Percentiles rank a stretch among this genome's conserved stretches.
These are phyloP conservation scores for Zea luxurians DNA, from an alignment of 176 grass and related monocot species.

Conservation along the genomic window DNA sequence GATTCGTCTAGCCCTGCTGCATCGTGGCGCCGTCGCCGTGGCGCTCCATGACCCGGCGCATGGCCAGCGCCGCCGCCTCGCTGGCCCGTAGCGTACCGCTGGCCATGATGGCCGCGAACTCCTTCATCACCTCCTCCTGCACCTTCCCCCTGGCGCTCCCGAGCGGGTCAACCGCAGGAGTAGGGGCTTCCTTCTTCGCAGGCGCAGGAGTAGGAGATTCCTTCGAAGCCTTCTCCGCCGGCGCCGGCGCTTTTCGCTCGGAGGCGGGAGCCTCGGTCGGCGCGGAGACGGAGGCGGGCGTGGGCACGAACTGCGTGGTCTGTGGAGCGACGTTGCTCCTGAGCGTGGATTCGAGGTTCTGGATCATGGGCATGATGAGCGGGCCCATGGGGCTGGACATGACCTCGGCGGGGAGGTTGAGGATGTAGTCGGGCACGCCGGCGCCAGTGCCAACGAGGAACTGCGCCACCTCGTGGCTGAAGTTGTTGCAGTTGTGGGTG, in stretches of 20 bases:
- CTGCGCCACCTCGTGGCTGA: constrained; percentile 80
- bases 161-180: constrained; percentile 36
- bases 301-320: constrained; percentile 51
- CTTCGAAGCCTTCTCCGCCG: background rate
- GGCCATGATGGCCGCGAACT: constrained; percentile 82
- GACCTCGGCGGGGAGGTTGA: constrained; percentile 73
- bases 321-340: constrained; percentile 36
- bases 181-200: background rate
- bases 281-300: background rate
- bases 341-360: constrained; percentile 65
- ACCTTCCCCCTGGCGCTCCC: constrained; percentile 53
- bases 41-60: constrained; percentile 73
- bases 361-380: constrained; percentile 79
- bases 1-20: constrained; percentile 39
- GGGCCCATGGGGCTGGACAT: constrained; percentile 81
- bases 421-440: constrained; percentile 72
- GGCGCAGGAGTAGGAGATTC: background rate
- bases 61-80: constrained; percentile 74
- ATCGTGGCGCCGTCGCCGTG: constrained; percentile 48
- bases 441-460: constrained; percentile 61
- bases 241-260: background rate
- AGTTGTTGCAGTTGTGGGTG: constrained; percentile 94
- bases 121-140: constrained; percentile 79
- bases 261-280: background rate
- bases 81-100: constrained; percentile 61